Evolutionary conservation across 768 basidiomycete species (phyloP).

Genomic region (Galerina sulciceps): DNA sequence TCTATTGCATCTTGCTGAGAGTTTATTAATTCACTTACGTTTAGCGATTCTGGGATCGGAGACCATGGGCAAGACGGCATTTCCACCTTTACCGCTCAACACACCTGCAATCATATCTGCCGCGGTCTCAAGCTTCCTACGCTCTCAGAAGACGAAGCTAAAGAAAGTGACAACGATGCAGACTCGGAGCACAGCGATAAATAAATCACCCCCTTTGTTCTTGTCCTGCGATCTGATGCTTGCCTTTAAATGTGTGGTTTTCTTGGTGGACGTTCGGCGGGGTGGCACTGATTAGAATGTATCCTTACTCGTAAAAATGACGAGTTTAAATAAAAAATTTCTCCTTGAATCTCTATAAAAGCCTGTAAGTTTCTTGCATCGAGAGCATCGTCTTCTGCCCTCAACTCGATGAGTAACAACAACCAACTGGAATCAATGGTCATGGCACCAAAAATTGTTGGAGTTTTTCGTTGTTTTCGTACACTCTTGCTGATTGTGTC

Average conservation of each 20-base stretch:
- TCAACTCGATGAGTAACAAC: constrained; percentile 7
- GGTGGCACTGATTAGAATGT: background rate
- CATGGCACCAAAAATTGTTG: constrained; percentile 18
- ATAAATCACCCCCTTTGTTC: background rate
- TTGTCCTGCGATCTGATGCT: background rate
- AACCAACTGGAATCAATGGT: constrained; percentile 21
- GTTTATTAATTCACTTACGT: background rate
- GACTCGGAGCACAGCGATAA: background rate
- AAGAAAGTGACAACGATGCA: background rate
- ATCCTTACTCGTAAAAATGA: background rate
- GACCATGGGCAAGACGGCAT: constrained; percentile 16
- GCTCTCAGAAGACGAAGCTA: background rate
- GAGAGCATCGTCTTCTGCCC: background rate
- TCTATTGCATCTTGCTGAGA: background rate
- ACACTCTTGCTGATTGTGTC: background rate
- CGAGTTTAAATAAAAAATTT: background rate
- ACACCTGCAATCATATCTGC: constrained; percentile 14
- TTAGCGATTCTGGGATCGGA: constrained; percentile 15
- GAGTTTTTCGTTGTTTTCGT: background rate
- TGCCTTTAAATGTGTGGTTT: background rate
- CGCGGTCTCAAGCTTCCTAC: constrained; percentile 2
- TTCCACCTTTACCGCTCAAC: constrained; percentile 10
- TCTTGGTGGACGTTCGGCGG: background rate
- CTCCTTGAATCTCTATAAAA: background rate
- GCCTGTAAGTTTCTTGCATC: background rate